Percentiles rank a stretch among this genome's conserved stretches.
These are phyloP conservation scores for Daedaleopsis nitida DNA, from an alignment of 768 basidiomycete genomes.

Conservation along the genomic window DNA sequence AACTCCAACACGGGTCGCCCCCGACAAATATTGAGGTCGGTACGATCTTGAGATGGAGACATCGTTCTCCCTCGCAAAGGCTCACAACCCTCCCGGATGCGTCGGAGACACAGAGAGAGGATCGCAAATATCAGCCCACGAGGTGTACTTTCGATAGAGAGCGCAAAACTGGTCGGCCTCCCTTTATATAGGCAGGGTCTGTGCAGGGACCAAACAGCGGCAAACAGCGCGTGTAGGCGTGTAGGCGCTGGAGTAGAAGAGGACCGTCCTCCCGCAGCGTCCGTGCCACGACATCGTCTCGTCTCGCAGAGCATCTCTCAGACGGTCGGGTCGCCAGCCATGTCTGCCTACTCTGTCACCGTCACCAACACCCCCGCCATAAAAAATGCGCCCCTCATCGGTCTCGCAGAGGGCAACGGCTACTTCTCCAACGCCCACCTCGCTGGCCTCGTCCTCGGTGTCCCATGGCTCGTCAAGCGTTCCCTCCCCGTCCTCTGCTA, in stretches of 20 bases:
- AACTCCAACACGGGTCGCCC: conserved; percentile 61
- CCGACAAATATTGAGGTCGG: conserved; percentile 42
- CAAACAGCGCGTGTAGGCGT: conserved; percentile 13
- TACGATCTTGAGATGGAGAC: conserved; percentile 72
- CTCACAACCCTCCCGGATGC: conserved; percentile 56
- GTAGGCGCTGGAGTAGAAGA: not conserved
- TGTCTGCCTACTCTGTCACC: conserved; percentile 52
- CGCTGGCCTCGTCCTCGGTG: conserved; percentile 70
- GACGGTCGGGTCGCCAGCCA: conserved; percentile 22
- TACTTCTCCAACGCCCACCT: conserved; percentile 83
- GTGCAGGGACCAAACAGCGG: conserved; percentile 3
- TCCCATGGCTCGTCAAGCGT: conserved; percentile 85
- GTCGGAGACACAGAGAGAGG: conserved; percentile 32
- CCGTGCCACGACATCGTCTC: conserved; percentile 19
- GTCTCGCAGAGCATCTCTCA: not conserved
- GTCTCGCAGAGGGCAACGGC: conserved; percentile 85
- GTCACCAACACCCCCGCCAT: conserved; percentile 75
- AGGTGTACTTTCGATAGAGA: conserved; percentile 70
- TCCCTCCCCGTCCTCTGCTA: conserved; percentile 80
- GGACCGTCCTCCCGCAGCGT: not conserved
- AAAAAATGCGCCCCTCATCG: conserved; percentile 81
- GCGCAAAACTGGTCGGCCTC: not conserved
- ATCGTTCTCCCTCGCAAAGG: conserved; percentile 57
- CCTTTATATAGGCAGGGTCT: conserved; percentile 15
- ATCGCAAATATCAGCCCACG: conserved; percentile 73